Conservation (phyloP, 108 stramenopile species). For the Nitzschia putrida region DNA sequence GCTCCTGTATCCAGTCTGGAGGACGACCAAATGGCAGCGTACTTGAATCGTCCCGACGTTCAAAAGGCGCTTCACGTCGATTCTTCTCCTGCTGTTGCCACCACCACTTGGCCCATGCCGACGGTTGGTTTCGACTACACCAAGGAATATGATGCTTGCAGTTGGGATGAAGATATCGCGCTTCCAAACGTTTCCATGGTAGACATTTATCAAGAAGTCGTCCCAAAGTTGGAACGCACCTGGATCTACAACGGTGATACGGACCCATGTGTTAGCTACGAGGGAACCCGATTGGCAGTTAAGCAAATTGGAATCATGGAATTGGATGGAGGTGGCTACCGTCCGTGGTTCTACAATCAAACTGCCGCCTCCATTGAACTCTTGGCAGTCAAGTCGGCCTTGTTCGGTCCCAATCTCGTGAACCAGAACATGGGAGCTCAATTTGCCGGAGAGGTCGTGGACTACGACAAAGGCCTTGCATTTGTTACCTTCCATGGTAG, state of each 20-base stretch:
- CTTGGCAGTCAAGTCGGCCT: conserved; percentile 46
- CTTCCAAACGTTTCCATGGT: conserved; percentile 52
- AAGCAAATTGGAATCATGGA: conserved; percentile 52
- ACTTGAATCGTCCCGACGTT: conserved; percentile 60
- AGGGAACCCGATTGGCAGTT: conserved; percentile 67
- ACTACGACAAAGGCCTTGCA: conserved; percentile 56
- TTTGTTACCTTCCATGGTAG: conserved; percentile 67
- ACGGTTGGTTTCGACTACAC: conserved; percentile 58
- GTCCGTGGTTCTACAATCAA: conserved; percentile 76
- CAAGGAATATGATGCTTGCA: conserved; percentile 71
- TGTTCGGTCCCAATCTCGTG: conserved; percentile 67
- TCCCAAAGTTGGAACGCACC: conserved; percentile 44
- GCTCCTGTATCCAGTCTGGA: conserved; percentile 41
- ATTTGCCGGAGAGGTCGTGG: conserved; percentile 64
- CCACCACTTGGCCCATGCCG: conserved; percentile 50
- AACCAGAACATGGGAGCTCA: conserved; percentile 50
- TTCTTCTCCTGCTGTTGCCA: conserved; percentile 27
- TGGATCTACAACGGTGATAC: conserved; percentile 75
- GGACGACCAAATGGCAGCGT: conserved; percentile 55
- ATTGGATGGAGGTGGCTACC: conserved; percentile 61
- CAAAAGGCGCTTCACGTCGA: conserved; percentile 57
- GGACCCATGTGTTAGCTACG: conserved; percentile 72
- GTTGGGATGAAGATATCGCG: conserved; percentile 26
- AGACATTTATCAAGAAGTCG: conserved; percentile 59
- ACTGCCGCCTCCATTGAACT: conserved; percentile 44